Evolutionary conservation across 2,329 filamentous ascomycete species (phyloP), one percentile per base, ranked within the genome.

Genomic region (Pleoardoris graminearum): DNA sequence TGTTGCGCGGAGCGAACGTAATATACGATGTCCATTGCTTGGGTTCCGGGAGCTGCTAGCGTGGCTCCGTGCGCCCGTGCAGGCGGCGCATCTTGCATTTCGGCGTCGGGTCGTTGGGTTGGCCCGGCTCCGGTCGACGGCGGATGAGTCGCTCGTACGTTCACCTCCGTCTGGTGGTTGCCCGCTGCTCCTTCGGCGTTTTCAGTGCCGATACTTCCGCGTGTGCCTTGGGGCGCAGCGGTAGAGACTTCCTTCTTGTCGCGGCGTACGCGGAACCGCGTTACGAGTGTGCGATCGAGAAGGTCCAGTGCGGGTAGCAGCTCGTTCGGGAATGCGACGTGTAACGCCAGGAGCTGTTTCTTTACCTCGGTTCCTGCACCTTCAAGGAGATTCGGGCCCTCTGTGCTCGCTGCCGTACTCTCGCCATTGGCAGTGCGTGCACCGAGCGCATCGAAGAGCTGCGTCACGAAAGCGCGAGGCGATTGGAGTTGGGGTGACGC

Each of bases 281-380:
- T 85, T 29, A 96, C 84, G 0, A 94, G 82, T 2, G 81, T 77
- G 22, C 90, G 83, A 71, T 99, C 94, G 0, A 99, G 80, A 0
- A 97, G 80, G 71, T 97, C 92, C 2, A 99, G 80, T 0, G 93
- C 91, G 2, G 91, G 89, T 1, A 97, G 85, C 1, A 97, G 76
- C 48, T 91, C 82, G 57, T 85, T 84, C 0, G 91, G 91, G 66
- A 95, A 95, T 12, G 97, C 77, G 29, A 91, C 88, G 75, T 97
- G 92, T 0, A 96, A 82, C 0, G 90, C 91, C 1, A 91, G 77
- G n/a, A 96, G 77, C 14, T 88, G 75, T 43, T 69, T 71, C 60
- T 70, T 73, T 37, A 62, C 52, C 17, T 54, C 21, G 32, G 70
- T 58, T 7, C 65, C 48, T 52, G 62, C 52, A 54, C 51, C 49